These are phyloP conservation scores for Euphorbia tirucalli DNA, from an alignment of 345 rosid genomes.

Conservation along the genomic window DNA sequence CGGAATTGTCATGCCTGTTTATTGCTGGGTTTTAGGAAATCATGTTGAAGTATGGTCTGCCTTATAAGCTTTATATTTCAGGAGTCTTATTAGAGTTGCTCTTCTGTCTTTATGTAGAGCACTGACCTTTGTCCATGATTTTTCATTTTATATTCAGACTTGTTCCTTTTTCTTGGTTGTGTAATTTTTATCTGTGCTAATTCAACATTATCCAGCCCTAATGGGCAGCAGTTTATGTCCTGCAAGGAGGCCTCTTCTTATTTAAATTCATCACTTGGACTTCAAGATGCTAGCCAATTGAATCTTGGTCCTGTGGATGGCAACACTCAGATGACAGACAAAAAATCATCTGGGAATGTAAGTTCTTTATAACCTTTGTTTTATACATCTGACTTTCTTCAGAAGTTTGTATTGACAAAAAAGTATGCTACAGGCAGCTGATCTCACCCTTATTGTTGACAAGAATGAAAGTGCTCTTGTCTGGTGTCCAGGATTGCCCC, in stretches of 20 bases:
- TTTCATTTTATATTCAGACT: background rate
- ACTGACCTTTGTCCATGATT: background rate
- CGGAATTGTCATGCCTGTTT: background rate
- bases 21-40: background rate
- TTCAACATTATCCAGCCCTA: slow-evolving; percentile 53
- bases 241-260: slow-evolving; percentile 63
- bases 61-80: background rate
- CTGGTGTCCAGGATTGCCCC: slow-evolving; percentile 24
- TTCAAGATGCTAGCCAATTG: slow-evolving; percentile 32
- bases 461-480: slow-evolving; percentile 23
- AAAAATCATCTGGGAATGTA: slow-evolving; percentile 35
- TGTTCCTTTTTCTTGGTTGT: slow-evolving; percentile 3
- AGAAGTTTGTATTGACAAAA: slow-evolving; percentile 16
- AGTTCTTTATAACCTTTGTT: slow-evolving; percentile 20
- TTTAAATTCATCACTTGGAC: slow-evolving; percentile 38
- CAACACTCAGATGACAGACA: slow-evolving; percentile 18
- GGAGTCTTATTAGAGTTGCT: background rate
- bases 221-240: slow-evolving; percentile 67
- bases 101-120: background rate
- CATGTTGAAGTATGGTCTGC: background rate
- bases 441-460: slow-evolving; percentile 19
- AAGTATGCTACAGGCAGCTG: slow-evolving; percentile 33
- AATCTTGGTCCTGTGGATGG: slow-evolving; percentile 21
- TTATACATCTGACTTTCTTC: slow-evolving; percentile 7
- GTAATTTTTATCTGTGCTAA: slow-evolving; percentile 25